Conservation (phyloP, 495 filamentous ascomycete species). For the Xylaria sp. region DNA sequence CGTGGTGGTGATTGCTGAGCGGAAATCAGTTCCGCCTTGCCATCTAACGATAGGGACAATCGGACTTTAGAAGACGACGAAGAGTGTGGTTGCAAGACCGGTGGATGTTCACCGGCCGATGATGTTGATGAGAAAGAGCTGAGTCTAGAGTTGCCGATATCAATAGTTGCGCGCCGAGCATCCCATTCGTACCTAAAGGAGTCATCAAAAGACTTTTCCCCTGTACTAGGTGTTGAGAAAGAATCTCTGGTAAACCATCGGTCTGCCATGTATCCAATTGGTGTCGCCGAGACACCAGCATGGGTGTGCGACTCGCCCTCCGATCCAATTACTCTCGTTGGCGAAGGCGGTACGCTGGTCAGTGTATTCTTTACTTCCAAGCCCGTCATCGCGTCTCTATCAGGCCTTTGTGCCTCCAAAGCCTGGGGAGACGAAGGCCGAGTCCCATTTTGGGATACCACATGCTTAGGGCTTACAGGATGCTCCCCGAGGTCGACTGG, state of each 20-base stretch:
- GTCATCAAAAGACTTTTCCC: constrained; percentile 42
- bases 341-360: constrained; percentile 30
- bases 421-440: constrained; percentile 31
- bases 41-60: constrained; percentile 79
- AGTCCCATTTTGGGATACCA: constrained; percentile 27
- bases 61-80: constrained; percentile 59
- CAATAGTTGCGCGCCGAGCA: constrained; percentile 5
- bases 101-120: constrained; percentile 38
- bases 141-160: constrained; percentile 34
- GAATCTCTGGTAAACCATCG: constrained; percentile 48
- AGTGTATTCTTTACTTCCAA: constrained; percentile 7
- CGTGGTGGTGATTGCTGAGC: constrained; percentile 76
- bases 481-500: constrained; percentile 26
- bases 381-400: neutral
- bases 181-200: constrained; percentile 44
- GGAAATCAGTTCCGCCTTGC: constrained; percentile 79
- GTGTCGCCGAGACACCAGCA: constrained; percentile 42
- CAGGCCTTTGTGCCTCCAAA: neutral
- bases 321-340: constrained; percentile 22
- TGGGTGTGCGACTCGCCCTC: constrained; percentile 34
- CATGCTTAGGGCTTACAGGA: constrained; percentile 27
- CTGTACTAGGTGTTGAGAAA: constrained; percentile 44
- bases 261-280: constrained; percentile 48
- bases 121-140: constrained; percentile 46
- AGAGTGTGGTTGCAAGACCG: constrained; percentile 35